These are phyloP conservation scores for Linderniella brevidens DNA, from an alignment of 257 asterid genomes.

Conservation along the genomic window DNA sequence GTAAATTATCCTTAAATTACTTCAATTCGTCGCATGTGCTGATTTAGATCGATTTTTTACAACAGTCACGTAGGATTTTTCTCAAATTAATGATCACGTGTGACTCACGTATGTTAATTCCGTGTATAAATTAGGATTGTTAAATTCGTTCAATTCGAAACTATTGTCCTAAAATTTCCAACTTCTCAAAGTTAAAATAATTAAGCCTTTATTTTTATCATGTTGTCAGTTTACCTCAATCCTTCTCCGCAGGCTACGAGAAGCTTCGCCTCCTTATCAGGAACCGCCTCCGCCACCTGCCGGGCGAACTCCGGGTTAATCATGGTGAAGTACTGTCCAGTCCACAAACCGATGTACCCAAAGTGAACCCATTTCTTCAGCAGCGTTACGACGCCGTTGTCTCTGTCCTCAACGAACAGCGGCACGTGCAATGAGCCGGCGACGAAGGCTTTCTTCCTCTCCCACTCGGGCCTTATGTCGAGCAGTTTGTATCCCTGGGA, in stretches of 20 bases:
- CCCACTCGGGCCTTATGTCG: slow-evolving; percentile 89
- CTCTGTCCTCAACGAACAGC: slow-evolving; percentile 64
- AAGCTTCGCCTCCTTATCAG: slow-evolving; percentile 56
- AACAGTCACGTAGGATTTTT: too few relatives aligned
- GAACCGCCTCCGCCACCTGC: slow-evolving; percentile 38
- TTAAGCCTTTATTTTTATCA: too few relatives aligned
- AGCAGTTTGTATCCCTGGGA: slow-evolving; percentile 55
- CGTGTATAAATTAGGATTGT: too few relatives aligned
- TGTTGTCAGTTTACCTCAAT: slow-evolving; percentile 41
- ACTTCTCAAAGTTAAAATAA: not conserved
- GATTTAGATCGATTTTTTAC: too few relatives aligned
- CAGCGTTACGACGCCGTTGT: slow-evolving; percentile 49
- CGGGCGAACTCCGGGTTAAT: slow-evolving; percentile 39
- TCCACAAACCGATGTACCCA: slow-evolving; percentile 89
- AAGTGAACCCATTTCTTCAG: slow-evolving; percentile 93
- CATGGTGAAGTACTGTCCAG: slow-evolving; percentile 74
- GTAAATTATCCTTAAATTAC: too few relatives aligned
- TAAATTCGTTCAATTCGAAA: too few relatives aligned
- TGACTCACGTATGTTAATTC: too few relatives aligned
- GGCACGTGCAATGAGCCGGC: slow-evolving; percentile 77
- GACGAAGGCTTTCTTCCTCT: slow-evolving; percentile 71
- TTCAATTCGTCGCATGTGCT: too few relatives aligned
- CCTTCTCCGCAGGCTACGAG: slow-evolving; percentile 95
- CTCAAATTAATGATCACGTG: too few relatives aligned
- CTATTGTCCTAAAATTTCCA: too few relatives aligned